Evolutionary conservation across 257 asterid genomes (phyloP).

Genomic region (Solanum corneliomulleri): DNA sequence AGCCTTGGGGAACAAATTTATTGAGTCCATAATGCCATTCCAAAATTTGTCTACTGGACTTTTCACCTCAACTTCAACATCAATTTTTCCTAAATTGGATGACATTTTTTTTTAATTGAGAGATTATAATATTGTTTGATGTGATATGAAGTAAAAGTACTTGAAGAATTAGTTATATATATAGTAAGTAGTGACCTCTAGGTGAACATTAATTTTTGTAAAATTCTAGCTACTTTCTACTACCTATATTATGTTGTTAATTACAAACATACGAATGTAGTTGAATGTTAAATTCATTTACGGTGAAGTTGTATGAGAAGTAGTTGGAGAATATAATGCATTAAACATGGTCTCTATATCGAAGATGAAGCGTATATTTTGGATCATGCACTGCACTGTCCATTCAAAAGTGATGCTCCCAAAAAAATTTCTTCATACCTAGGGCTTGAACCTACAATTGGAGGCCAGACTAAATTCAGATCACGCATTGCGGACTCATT

Average conservation of each 20-base stretch:
- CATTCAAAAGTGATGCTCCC: no score
- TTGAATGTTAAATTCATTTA: neutral
- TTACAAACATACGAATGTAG: neutral
- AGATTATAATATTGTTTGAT: neutral
- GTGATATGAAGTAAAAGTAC: neutral
- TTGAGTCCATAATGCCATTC: constrained; percentile 47
- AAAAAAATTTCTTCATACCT: no score
- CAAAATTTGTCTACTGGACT: constrained; percentile 46
- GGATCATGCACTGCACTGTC: neutral
- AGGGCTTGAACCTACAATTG: no score
- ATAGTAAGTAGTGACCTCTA: neutral
- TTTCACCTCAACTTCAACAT: constrained; percentile 55
- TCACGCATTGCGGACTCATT: no score
- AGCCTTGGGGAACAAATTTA: constrained; percentile 59
- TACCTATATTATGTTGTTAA: constrained; percentile 1
- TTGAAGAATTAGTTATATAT: neutral
- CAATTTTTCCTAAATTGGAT: constrained; percentile 25
- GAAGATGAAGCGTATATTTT: neutral
- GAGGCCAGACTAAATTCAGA: no score
- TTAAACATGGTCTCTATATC: neutral
- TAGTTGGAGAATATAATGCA: neutral
- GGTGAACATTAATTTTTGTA: neutral
- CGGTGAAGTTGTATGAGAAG: neutral
- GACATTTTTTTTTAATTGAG: constrained; percentile 26
- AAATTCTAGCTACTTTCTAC: constrained; percentile 1